These are phyloP conservation scores for Pythium pectinolyticum DNA, from an alignment of 352 stramenopile genomes.

Conservation along the genomic window DNA sequence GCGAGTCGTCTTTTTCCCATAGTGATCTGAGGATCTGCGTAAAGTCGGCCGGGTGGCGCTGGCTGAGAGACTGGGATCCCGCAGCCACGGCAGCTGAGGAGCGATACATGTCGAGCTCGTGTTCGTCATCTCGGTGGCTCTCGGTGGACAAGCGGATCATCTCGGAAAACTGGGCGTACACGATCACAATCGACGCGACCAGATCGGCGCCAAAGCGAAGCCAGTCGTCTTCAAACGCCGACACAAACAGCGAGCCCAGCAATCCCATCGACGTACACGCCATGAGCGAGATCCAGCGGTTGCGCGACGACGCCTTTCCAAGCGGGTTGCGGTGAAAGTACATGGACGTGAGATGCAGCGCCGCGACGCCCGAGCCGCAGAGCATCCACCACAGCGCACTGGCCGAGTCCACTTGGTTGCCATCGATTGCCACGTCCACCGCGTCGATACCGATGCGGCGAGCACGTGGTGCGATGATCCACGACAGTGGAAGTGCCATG, in stretches of 20 bases:
- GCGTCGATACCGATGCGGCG: conserved; percentile 38
- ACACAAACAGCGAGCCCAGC: conserved; percentile 37
- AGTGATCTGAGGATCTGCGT: conserved; percentile 40
- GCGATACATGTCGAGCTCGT: conserved; percentile 51
- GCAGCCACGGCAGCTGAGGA: conserved; percentile 2
- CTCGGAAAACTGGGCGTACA: conserved; percentile 47
- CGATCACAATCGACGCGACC: conserved; percentile 42
- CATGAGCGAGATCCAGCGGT: conserved; percentile 37
- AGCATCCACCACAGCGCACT: conserved; percentile 25
- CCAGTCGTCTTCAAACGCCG: conserved; percentile 48
- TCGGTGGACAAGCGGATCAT: conserved; percentile 28
- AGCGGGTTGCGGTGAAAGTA: conserved; percentile 34
- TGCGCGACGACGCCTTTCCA: conserved; percentile 29
- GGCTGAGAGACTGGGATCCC: neutral
- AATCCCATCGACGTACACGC: conserved; percentile 44
- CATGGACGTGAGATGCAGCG: conserved; percentile 30
- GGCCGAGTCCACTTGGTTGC: neutral
- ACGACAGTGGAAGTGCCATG: conserved; percentile 37
- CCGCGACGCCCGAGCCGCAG: conserved; percentile 19
- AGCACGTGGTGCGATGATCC: conserved; percentile 29
- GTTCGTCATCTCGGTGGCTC: conserved; percentile 20
- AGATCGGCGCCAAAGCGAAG: conserved; percentile 44
- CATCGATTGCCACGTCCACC: conserved; percentile 9
- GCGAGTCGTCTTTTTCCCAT: conserved; percentile 59
- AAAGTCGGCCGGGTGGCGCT: conserved; percentile 10